Percentiles rank a stretch among this genome's conserved stretches.
Evolutionary conservation across 208 protist genomes (phyloP).

Genomic region (Leishmania major): DNA sequence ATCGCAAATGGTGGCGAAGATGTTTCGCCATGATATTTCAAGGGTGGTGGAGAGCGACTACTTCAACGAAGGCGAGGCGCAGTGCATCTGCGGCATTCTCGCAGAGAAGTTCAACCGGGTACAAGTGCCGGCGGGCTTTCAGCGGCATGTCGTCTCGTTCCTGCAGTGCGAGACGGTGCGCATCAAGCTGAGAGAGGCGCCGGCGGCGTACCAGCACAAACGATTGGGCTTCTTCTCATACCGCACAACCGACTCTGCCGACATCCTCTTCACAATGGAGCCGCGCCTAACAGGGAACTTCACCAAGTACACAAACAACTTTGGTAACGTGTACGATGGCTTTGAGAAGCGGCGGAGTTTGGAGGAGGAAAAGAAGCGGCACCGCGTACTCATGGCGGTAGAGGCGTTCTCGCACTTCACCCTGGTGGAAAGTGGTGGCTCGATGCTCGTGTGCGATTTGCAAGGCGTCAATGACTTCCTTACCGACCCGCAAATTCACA

Average conservation of each 20-base stretch:
- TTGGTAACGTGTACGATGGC: conserved; percentile 73
- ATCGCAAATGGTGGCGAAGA: conserved; percentile 77
- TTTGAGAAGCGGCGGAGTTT: conserved; percentile 50
- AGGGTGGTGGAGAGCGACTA: conserved; percentile 80
- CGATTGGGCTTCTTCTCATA: conserved; percentile 75
- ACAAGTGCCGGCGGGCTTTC: conserved; percentile 23
- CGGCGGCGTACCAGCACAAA: conserved; percentile 43
- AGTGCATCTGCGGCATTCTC: conserved; percentile 85
- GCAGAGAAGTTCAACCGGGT: conserved; percentile 80
- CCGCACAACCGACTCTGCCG: conserved; percentile 54
- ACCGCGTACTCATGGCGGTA: conserved; percentile 64
- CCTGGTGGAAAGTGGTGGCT: conserved; percentile 57
- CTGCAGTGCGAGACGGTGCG: conserved; percentile 85
- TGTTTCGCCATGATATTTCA: conserved; percentile 71
- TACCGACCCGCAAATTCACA: conserved; percentile 89
- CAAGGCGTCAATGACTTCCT: conserved; percentile 86
- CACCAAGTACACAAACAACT: conserved; percentile 91
- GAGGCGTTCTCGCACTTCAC: conserved; percentile 91
- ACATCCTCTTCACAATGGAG: conserved; percentile 85
- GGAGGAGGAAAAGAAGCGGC: conserved; percentile 39
- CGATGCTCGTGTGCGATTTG: conserved; percentile 82
- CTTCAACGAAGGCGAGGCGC: conserved; percentile 86
- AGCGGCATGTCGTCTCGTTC: conserved; percentile 76
- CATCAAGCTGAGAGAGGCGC: conserved; percentile 51
- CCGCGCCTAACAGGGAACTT: conserved; percentile 77